Evolutionary conservation across 805 yeast genomes (phyloP).

Genomic region (Priceomyces medius): DNA sequence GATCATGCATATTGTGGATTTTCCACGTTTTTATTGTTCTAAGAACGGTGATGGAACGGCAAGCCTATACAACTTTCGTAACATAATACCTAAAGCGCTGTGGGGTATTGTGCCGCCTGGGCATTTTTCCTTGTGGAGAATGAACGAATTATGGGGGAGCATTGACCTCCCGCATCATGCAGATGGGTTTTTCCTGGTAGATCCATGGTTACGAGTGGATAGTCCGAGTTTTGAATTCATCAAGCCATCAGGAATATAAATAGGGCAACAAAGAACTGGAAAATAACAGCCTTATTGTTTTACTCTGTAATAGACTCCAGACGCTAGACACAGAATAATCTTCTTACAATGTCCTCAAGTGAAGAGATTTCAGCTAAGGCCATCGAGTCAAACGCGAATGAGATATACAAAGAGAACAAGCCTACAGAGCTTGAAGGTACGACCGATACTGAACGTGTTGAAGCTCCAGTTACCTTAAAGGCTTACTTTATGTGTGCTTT

Average conservation of each 20-base stretch:
- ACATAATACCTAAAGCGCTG: too few relatives aligned
- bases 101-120: background rate
- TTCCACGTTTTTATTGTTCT: too few relatives aligned
- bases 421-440: background rate
- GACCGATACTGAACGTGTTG: conserved; percentile 3
- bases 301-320: too few relatives aligned
- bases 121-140: too few relatives aligned
- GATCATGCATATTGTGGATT: too few relatives aligned
- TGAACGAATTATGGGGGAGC: background rate
- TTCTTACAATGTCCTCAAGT: conserved; percentile 4
- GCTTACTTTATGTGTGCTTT: conserved; percentile 8
- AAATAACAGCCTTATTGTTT: too few relatives aligned
- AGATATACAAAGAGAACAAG: background rate
- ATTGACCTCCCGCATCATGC: background rate
- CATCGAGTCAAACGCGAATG: background rate
- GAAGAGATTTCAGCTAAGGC: conserved; percentile 4
- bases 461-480: conserved; percentile 8
- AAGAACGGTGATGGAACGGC: too few relatives aligned
- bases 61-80: too few relatives aligned
- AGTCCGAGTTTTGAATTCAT: background rate
- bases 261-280: too few relatives aligned
- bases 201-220: background rate
- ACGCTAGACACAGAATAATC: too few relatives aligned
- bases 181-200: background rate
- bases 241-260: too few relatives aligned